Evolutionary conservation across 306 rosid species (phyloP), one percentile per base, ranked within the genome.

Genomic region (Cucumis cinereus): DNA sequence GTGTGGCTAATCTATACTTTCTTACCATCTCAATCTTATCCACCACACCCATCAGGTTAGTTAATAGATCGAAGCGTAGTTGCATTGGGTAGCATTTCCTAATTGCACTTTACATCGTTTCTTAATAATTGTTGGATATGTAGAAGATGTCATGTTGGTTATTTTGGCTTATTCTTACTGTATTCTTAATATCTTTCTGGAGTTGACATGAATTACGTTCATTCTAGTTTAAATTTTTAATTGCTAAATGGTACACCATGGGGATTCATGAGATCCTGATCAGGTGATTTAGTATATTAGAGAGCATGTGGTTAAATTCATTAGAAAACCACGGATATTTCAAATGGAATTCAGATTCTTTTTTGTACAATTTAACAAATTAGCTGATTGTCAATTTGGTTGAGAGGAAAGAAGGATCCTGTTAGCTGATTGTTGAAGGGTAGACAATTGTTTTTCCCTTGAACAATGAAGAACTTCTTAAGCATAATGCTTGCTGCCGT

Each of bases 1-100:
- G 98, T 86, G 98, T 94, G 84, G 98, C 98, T 75, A 94, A 94
- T 80, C 91, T 91, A 77, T 94, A 94, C 87, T 94, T 94, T 78
- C 98, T 94, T 80, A 80, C 93, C 33, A 94, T 94, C 86, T 91
- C 98, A 79, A 90, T 90, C 87, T 85, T 94, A 78, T 94, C 98
- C 81, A 85, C 94, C 58, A 91, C 98, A 16, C 97, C 96, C 28
- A 91, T 91, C 82, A 94, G 98, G 98, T 90, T 77, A 56, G 80
- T 47, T 53, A 68, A 26, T 73, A 45, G 49, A 56, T 73, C 40
- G 49, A 79, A 20, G 23, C 24, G 40, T 47, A 33, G 26, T 71
- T 24, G 5, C 24, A 24, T 26, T 71, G 28, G 75, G 75, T 71
- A 28, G 75, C 75, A 71, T 68, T 38, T 17, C 24, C 10, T 59